Percentiles rank a stretch among this genome's conserved stretches.
Evolutionary conservation across 495 filamentous ascomycete species (phyloP).

Genomic region (Tuber aestivum): DNA sequence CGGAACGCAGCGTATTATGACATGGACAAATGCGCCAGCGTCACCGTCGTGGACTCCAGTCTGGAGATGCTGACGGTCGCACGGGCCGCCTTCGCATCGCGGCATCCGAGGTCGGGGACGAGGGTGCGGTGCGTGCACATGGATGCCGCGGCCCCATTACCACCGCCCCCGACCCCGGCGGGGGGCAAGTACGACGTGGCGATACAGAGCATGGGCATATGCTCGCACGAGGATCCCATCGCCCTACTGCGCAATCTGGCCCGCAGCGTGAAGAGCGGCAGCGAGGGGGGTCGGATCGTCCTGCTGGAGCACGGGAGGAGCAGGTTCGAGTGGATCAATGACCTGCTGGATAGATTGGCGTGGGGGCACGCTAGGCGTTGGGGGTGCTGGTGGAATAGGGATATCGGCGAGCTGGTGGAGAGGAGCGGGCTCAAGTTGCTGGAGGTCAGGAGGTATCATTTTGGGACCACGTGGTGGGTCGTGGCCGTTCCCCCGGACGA

Average conservation of each 20-base stretch:
- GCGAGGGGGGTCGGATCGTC: constrained; percentile 64
- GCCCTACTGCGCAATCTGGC: constrained; percentile 59
- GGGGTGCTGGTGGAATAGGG: constrained; percentile 90
- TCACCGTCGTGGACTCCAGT: constrained; percentile 62
- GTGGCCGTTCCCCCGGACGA: constrained; percentile 45
- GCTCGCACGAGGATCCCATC: constrained; percentile 71
- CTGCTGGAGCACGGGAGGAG: constrained; percentile 89
- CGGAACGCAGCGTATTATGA: constrained; percentile 73
- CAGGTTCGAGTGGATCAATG: constrained; percentile 64
- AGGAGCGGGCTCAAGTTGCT: constrained; percentile 78
- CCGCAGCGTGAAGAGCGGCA: constrained; percentile 45
- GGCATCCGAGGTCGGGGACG: neutral
- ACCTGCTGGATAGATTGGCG: constrained; percentile 68
- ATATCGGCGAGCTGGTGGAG: constrained; percentile 71
- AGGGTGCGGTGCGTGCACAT: neutral
- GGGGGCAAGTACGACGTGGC: constrained; percentile 67
- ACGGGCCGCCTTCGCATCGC: neutral
- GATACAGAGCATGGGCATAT: constrained; percentile 88
- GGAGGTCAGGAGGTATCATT: constrained; percentile 58
- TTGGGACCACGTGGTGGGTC: constrained; percentile 70
- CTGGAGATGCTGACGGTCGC: constrained; percentile 52
- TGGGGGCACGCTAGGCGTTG: constrained; percentile 70
- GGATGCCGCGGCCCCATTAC: constrained; percentile 43
- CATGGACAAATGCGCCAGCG: constrained; percentile 45
- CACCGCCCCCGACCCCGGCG: constrained; percentile 21